Evolutionary conservation across 2,329 filamentous ascomycete genomes (phyloP), one percentile per base, ranked within the genome.

Genomic region (Alternaria sp.): DNA sequence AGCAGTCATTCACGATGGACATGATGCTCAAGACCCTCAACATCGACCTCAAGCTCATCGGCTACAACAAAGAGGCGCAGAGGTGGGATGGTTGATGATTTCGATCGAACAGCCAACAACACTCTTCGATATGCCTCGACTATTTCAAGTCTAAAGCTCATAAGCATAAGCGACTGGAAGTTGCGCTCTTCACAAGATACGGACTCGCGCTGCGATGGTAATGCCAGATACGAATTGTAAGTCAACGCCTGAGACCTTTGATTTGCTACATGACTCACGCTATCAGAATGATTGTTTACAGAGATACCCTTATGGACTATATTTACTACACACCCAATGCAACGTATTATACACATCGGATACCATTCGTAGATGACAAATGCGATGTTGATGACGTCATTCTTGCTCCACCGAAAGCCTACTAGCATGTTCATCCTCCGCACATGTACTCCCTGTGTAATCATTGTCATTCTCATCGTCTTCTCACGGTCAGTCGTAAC

Each of bases 21-120:
- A 88, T 87, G 84, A 91, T 92, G 89, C 82, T 92, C 15, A 85
- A 85, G 67, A 87, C 85, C 28, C 80, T 92, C 62, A 89, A 90
- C 71, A 86, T 92, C 60, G 88, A 90, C 59, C 78, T 87, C 5
- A 80, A 84, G 53, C 73, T 87, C n/a, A 89, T 92, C 67, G 89
- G 89, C 6, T 91, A 87, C 74, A 88, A 90, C 75, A 83, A 84
- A 61, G 76, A 81, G 12, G 76, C 80, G 57, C 86, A 90, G 74
- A 81, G 82, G 73, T 92, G 89, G 89, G 78, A 84, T 55, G 83
- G 83, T 63, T 87, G 77, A 85, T 43, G 2, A 28, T 26, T 15
- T 18, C 11, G 14, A 15, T 30, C 14, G 6, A 50, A 47, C 21
- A 21, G 10, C 18, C 21, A 41, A 26, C 20, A 20, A 4, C 21